phyloP scores from a whole-genome alignment of 352 stramenopile genomes.

The Phytopythium montanum region DNA sequence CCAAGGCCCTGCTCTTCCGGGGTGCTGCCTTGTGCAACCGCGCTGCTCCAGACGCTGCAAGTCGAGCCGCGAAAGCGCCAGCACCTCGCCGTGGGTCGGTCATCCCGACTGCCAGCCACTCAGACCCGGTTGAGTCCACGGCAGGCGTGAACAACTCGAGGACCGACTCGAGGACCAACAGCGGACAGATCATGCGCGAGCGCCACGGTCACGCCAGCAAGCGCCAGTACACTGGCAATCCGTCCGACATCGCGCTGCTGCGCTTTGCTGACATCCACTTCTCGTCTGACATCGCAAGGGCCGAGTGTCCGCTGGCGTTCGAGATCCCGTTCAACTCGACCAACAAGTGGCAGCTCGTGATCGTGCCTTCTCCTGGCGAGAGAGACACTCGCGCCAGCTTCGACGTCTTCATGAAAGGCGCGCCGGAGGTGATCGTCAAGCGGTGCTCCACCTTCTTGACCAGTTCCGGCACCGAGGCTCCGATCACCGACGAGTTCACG shows the following conservation, averaged over 20 bases:
- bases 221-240: constrained; percentile 85
- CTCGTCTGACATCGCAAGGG: too few species aligned
- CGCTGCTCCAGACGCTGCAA: constrained; percentile 15
- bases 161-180: too few species aligned
- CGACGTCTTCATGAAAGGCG: constrained; percentile 75
- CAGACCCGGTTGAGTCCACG: too few species aligned
- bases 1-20: constrained; percentile 32
- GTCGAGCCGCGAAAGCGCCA: too few species aligned
- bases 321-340: constrained; percentile 80
- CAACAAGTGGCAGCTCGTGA: constrained; percentile 83
- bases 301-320: too few species aligned
- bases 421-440: constrained; percentile 75
- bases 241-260: constrained; percentile 75
- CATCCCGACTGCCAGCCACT: not conserved
- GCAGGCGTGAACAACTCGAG: too few species aligned
- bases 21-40: constrained; percentile 37
- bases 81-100: not conserved
- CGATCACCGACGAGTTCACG: constrained; percentile 35
- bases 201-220: too few species aligned
- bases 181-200: too few species aligned
- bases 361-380: constrained; percentile 33
- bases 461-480: constrained; percentile 38
- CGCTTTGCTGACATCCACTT: constrained; percentile 66
- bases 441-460: constrained; percentile 74
- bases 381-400: constrained; percentile 20